phyloP scores from a whole-genome alignment of 1,139 yeast genomes.

The Hyphopichia burtonii region DNA sequence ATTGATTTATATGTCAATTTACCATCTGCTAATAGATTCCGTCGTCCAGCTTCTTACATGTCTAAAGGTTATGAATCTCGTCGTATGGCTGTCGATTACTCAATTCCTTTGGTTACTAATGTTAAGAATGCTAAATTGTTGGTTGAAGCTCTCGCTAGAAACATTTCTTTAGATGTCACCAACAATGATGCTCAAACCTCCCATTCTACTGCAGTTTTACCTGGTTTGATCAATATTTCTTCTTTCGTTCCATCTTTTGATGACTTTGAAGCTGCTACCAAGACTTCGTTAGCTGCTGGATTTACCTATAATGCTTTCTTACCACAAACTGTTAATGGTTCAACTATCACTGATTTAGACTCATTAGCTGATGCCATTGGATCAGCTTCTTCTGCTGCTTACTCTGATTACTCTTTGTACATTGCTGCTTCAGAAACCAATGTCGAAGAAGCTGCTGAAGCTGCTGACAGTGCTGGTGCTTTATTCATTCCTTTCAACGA shows the following conservation, averaged over 20 bases:
- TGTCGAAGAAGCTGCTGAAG: constrained; percentile 58
- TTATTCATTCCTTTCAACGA: constrained; percentile 80
- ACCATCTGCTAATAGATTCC: constrained; percentile 95
- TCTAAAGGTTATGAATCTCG: constrained; percentile 97
- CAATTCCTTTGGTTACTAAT: constrained; percentile 95
- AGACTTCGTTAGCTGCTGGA: constrained; percentile 77
- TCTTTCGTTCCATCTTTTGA: constrained; percentile 74
- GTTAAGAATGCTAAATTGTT: constrained; percentile 96
- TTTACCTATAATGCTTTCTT: constrained; percentile 82
- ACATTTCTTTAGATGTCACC: constrained; percentile 64
- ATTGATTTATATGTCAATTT: constrained; percentile 94
- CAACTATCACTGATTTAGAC: constrained; percentile 61
- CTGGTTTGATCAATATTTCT: constrained; percentile 83
- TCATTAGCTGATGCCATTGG: constrained; percentile 66
- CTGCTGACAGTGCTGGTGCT: constrained; percentile 70
- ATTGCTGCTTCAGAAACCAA: constrained; percentile 81
- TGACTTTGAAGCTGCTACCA: constrained; percentile 65
- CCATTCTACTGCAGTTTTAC: constrained; percentile 76
- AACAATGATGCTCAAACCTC: constrained; percentile 89
- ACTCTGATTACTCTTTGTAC: constrained; percentile 79
- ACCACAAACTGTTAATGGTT: constrained; percentile 69
- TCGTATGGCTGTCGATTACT: constrained; percentile 99
- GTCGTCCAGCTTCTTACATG: constrained; percentile 98
- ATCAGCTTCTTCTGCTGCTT: constrained; percentile 57
- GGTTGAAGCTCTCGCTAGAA: constrained; percentile 87